Evolutionary conservation across 139 green algal genomes (phyloP).

Genomic region (Spirogloea muscicola): DNA sequence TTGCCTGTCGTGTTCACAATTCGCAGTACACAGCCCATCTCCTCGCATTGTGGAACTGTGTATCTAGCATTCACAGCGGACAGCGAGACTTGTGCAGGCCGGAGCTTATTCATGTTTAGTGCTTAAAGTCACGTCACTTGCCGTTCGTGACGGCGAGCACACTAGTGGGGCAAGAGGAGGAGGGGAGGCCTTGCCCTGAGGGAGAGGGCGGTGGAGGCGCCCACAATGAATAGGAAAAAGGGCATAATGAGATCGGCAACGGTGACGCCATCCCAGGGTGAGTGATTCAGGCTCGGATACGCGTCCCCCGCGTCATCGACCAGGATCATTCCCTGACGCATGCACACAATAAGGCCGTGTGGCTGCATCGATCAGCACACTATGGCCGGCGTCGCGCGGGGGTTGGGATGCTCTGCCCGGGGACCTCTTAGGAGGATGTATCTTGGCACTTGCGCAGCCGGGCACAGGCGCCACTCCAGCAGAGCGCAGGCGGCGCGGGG

Average conservation of each 20-base stretch:
- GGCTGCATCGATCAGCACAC: background rate
- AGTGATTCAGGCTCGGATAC: slow-evolving; percentile 15
- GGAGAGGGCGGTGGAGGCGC: slow-evolving; percentile 1
- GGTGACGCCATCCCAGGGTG: slow-evolving; percentile 11
- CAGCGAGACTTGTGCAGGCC: background rate
- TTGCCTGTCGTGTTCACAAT: no score
- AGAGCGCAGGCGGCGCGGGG: no score
- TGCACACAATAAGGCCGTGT: background rate
- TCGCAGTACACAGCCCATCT: no score
- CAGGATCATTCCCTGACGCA: slow-evolving; percentile 29
- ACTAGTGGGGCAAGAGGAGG: background rate
- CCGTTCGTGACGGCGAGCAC: background rate
- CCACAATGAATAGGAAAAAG: slow-evolving; percentile 28
- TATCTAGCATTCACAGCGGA: background rate
- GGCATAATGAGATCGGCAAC: slow-evolving; percentile 13
- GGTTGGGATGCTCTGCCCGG: no score
- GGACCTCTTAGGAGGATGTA: no score
- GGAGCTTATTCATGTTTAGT: background rate
- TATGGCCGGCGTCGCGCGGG: no score
- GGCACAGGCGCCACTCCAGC: no score
- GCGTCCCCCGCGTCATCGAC: background rate
- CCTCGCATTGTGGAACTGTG: background rate
- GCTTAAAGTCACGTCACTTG: slow-evolving; percentile 1
- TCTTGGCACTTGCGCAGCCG: no score
- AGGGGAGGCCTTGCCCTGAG: slow-evolving; percentile 7